Evolutionary conservation across 805 yeast species (phyloP).

Genomic region (Wickerhamiella qilinensis): DNA sequence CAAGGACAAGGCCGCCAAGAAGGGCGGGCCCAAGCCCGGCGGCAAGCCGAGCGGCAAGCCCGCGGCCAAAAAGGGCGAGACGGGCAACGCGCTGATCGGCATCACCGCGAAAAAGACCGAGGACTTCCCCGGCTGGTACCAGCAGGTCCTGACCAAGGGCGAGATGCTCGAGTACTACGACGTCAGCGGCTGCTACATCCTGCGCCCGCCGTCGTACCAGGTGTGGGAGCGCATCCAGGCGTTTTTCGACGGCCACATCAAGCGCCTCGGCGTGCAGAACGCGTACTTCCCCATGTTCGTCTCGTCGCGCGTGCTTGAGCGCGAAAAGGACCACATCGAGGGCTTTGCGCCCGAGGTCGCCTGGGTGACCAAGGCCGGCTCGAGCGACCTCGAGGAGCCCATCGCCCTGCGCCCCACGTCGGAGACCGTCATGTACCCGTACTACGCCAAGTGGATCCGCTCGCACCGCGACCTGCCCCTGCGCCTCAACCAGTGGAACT

Average conservation of each 20-base stretch:
- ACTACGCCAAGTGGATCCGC: constrained; percentile 97
- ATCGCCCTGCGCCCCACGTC: constrained; percentile 99
- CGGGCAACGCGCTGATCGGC: constrained; percentile 84
- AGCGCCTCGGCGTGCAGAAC: constrained; percentile 79
- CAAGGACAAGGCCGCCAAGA: neutral
- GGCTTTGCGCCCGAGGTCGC: constrained; percentile 99
- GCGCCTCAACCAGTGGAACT: constrained; percentile 97
- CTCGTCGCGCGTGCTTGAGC: constrained; percentile 79
- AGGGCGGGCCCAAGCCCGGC: neutral
- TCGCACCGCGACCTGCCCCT: constrained; percentile 96
- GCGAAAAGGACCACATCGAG: constrained; percentile 96
- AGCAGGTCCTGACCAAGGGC: constrained; percentile 88
- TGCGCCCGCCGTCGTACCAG: constrained; percentile 88
- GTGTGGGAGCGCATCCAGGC: constrained; percentile 90
- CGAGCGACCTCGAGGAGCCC: constrained; percentile 89
- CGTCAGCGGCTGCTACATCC: constrained; percentile 95
- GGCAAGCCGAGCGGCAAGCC: constrained; percentile 11
- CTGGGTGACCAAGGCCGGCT: constrained; percentile 97
- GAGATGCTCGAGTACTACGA: constrained; percentile 98
- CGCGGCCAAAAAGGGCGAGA: constrained; percentile 15
- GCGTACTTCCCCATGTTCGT: constrained; percentile 99
- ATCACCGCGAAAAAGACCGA: constrained; percentile 84
- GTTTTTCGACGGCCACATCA: constrained; percentile 70
- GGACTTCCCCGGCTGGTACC: constrained; percentile 96
- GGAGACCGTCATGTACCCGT: constrained; percentile 99